These are phyloP conservation scores for Phytophthora ramorum DNA, from an alignment of 352 stramenopile genomes.

Conservation along the genomic window DNA sequence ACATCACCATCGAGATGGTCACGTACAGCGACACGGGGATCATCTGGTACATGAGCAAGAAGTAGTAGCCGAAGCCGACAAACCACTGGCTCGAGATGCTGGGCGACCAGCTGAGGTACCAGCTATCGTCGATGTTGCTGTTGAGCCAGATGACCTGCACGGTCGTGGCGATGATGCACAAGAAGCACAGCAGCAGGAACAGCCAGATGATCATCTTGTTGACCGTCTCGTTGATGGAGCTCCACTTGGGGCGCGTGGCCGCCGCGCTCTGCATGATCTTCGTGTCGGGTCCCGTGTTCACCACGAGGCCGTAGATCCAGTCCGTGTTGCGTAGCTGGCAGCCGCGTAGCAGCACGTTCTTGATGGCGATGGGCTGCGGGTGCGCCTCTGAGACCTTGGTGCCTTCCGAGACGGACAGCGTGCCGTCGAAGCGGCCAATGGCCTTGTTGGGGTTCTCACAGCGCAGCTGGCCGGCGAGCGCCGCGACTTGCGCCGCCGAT, in stretches of 20 bases:
- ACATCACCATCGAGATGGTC: constrained; percentile 96
- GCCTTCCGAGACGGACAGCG: constrained; percentile 47
- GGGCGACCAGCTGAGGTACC: constrained; percentile 62
- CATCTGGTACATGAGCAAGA: constrained; percentile 97
- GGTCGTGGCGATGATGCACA: constrained; percentile 66
- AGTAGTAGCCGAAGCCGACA: constrained; percentile 90
- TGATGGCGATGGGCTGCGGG: constrained; percentile 72
- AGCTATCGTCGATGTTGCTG: constrained; percentile 51
- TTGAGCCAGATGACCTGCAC: constrained; percentile 71
- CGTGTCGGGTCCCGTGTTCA: constrained; percentile 89
- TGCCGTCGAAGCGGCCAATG: constrained; percentile 83
- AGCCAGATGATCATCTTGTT: constrained; percentile 87
- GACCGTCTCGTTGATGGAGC: constrained; percentile 81
- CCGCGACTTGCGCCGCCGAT: constrained; percentile 41
- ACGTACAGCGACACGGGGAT: constrained; percentile 98
- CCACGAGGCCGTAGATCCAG: constrained; percentile 87
- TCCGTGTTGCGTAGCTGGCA: constrained; percentile 90
- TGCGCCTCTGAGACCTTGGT: constrained; percentile 31
- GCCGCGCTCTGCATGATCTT: constrained; percentile 88
- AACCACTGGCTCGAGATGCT: constrained; percentile 70
- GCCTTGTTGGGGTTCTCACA: constrained; percentile 84
- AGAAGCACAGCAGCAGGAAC: constrained; percentile 65
- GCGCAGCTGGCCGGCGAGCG: constrained; percentile 58
- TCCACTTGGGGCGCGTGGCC: constrained; percentile 74
- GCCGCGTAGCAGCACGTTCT: constrained; percentile 90